Base-by-base conservation (phyloP, 345 rosid genomes). In the Chamaenerion angustifolium region DNA sequence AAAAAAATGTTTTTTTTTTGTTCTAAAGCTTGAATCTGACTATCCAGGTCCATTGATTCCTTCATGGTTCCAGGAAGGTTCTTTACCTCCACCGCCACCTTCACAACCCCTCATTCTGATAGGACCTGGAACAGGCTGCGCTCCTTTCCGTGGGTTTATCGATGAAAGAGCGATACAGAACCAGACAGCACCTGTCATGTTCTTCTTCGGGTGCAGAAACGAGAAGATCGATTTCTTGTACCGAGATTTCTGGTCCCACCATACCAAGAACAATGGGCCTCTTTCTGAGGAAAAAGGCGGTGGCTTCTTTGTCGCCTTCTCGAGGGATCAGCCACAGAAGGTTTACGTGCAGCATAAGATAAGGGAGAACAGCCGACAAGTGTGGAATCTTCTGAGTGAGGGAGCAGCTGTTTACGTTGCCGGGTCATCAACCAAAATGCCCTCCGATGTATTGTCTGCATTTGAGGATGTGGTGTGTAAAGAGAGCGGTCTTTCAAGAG, bases 41-140 rank as follows among this genome's bases (percentile, higher is more conserved):
- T 45, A 41, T 16, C 35, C 76, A 92, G 95, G 75, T 43, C 48
- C 71, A 16, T 52, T 27, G 56, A 69, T 87, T 71, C 89, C 93
- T 1, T 85, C 73, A 55, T 87, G 96, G 98, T 75, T 82, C 58
- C 78, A 67, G 43, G 80, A 82, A 56, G 98, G 96, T 56, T 73
- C 68, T 12, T 85, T 92, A 56, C 95, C 90, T 69, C 55, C 75
- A 12, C 95, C 96, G 27, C 66, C 78, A 12, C 74, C 76, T 48
- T 76, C 80, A 4, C 68, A 72, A 56, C 98, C 96, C 48, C 81
- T 87, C 62, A 71, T 92, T 50, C 79, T 87, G 25, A 49, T 87
- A 11, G 98, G 95, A 55, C 96, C 98, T 0, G 98, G 98, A 58
- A 87, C 98, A 4, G 98, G 98, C 19, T 92, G 96, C 68, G 98